phyloP scores from a whole-genome alignment of 1,284 basidiomycete genomes.

The Ceraceosorus guamensis region DNA sequence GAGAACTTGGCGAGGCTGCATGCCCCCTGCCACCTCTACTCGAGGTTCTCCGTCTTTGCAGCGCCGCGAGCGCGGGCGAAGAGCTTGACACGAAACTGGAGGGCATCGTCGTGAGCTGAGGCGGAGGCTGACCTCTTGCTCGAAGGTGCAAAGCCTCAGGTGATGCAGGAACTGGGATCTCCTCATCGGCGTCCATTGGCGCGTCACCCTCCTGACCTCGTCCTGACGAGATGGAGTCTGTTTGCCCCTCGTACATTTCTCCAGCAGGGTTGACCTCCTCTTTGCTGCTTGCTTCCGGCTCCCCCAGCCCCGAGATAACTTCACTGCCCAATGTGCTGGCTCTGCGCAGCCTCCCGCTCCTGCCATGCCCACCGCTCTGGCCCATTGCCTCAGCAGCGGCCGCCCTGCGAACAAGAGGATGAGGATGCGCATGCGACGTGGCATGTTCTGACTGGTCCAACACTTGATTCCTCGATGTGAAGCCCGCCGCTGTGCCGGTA shows the following conservation, averaged over 20 bases:
- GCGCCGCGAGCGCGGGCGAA: not conserved
- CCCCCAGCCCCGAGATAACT: conserved; percentile 16
- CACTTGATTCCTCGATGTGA: too few species aligned
- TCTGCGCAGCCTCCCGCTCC: conserved; percentile 13
- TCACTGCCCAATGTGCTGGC: conserved; percentile 33
- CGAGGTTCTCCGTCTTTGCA: not conserved
- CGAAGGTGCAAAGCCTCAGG: not conserved
- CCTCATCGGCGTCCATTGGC: conserved; percentile 17
- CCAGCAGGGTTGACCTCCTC: not conserved
- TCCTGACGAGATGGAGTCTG: conserved; percentile 12
- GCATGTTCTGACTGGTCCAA: too few species aligned
- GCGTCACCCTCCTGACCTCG: conserved; percentile 22
- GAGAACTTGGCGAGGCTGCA: not conserved
- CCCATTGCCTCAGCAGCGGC: conserved; percentile 3
- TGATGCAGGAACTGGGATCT: conserved; percentile 6
- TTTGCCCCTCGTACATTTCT: not conserved
- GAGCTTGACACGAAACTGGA: not conserved
- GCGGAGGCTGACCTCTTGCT: not conserved
- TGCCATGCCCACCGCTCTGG: not conserved
- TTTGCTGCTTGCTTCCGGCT: not conserved
- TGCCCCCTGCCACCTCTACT: not conserved
- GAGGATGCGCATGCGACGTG: not conserved
- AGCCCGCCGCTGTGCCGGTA: too few species aligned
- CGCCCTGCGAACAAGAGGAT: not conserved
- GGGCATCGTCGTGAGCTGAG: not conserved